Evolutionary conservation across 75 land plant genomes (phyloP).

Genomic region (Cunninghamia lanceolata): DNA sequence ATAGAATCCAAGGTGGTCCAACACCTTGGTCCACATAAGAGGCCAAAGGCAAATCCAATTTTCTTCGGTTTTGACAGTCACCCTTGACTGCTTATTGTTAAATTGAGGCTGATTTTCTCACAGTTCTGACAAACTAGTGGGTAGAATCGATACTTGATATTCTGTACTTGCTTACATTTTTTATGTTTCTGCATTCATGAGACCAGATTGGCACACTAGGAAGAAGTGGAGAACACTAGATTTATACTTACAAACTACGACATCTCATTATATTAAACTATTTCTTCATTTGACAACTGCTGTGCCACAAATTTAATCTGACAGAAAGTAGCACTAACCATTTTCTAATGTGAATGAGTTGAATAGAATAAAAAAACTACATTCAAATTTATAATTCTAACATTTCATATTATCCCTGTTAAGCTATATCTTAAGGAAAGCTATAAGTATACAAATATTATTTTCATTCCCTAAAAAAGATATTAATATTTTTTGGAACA

Average conservation of each 20-base stretch:
- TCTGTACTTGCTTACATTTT: not conserved
- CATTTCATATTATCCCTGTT: not conserved
- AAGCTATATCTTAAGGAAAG: not conserved
- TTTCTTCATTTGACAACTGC: not conserved
- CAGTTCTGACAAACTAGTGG: not conserved
- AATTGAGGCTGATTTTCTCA: not conserved
- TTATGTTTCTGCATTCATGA: not conserved
- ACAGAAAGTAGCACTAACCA: not conserved
- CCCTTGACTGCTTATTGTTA: not conserved
- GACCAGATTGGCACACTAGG: not conserved
- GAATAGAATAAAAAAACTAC: not conserved
- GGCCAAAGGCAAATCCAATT: not conserved
- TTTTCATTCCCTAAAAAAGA: not conserved
- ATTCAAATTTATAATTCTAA: not conserved
- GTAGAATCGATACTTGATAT: not conserved
- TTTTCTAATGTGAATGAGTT: not conserved
- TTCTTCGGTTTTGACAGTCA: not conserved
- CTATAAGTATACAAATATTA: not conserved
- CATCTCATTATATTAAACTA: not conserved
- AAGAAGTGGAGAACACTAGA: not conserved
- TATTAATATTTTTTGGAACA: not conserved
- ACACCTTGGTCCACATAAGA: not conserved
- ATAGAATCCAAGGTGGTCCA: conserved; percentile 3
- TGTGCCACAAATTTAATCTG: not conserved
- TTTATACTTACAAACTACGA: not conserved